phyloP scores from a whole-genome alignment of 352 stramenopile genomes.

The Pilasporangium apinafurcum region DNA sequence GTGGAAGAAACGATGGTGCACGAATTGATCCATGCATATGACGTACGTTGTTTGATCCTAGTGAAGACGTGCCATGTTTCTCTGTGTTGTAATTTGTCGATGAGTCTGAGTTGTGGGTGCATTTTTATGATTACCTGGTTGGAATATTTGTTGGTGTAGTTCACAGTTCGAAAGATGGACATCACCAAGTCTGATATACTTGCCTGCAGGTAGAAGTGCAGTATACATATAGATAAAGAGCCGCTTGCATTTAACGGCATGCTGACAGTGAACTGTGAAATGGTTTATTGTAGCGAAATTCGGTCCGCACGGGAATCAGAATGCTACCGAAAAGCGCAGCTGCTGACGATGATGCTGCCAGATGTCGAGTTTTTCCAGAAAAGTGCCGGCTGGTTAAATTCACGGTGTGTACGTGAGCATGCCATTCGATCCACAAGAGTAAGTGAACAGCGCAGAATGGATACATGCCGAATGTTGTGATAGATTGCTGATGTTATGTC shows the following conservation, averaged over 20 bases:
- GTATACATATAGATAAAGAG: neutral
- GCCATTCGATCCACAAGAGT: slow-evolving; percentile 69
- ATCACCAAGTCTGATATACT: slow-evolving; percentile 75
- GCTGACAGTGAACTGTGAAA: slow-evolving; percentile 1
- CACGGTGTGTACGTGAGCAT: slow-evolving; percentile 66
- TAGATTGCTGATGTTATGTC: neutral
- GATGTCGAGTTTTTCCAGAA: slow-evolving; percentile 60
- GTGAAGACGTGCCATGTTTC: neutral
- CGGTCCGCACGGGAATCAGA: slow-evolving; percentile 76
- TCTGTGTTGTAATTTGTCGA: neutral
- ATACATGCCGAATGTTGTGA: neutral
- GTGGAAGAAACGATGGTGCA: slow-evolving; percentile 83
- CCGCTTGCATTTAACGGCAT: neutral
- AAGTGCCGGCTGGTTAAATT: slow-evolving; percentile 51
- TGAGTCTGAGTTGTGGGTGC: neutral
- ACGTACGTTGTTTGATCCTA: slow-evolving; percentile 27
- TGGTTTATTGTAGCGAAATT: slow-evolving; percentile 44
- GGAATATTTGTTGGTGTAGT: slow-evolving; percentile 40
- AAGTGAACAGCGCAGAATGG: slow-evolving; percentile 3
- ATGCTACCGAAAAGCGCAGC: slow-evolving; percentile 69
- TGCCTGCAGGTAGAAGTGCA: slow-evolving; percentile 84
- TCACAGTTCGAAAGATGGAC: slow-evolving; percentile 81
- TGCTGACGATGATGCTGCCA: slow-evolving; percentile 48
- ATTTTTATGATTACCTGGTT: neutral
- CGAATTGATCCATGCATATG: slow-evolving; percentile 82